A percentile compares a stretch with the other conserved stretches of the same genome.
phyloP scores from a whole-genome alignment of 768 basidiomycete species.

The Russula emetica region DNA sequence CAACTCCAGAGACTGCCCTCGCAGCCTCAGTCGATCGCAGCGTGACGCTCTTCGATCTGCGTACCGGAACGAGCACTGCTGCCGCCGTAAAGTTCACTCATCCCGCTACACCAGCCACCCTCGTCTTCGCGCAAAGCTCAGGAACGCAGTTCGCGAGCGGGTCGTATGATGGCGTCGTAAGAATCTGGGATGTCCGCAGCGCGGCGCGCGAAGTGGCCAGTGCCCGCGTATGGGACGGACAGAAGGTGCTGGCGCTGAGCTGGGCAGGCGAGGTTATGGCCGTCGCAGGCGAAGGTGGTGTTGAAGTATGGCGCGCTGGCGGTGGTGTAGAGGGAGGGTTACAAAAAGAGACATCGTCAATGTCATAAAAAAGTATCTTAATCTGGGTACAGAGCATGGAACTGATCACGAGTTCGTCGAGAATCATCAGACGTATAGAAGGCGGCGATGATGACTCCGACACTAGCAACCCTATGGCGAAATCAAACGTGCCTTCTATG shows the following conservation, averaged over 20 bases:
- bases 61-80: conserved; percentile 38
- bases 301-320: conserved; percentile 33
- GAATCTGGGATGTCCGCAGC: conserved; percentile 77
- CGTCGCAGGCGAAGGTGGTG: conserved; percentile 32
- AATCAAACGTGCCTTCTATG: too few relatives aligned
- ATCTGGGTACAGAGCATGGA: too few relatives aligned
- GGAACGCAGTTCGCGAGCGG: conserved; percentile 62
- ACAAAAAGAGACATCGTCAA: conserved; percentile 16
- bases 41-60: conserved; percentile 65
- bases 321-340: conserved; percentile 27
- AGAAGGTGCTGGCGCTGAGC: conserved; percentile 55
- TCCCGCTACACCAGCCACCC: conserved; percentile 62
- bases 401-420: too few relatives aligned
- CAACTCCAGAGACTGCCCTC: conserved; percentile 43
- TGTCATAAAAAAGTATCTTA: conserved; percentile 1
- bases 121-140: conserved; percentile 35
- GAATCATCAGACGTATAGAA: too few relatives aligned
- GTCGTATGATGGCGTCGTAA: conserved; percentile 71
- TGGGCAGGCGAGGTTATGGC: conserved; percentile 31
- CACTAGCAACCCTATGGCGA: too few relatives aligned
- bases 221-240: conserved; percentile 53
- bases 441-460: too few relatives aligned
- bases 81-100: conserved; percentile 48
- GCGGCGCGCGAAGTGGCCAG: conserved; percentile 58
- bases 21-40: conserved; percentile 73